These are phyloP conservation scores for Angomonas ambiguus DNA, from an alignment of 208 protist genomes.

Conservation along the genomic window DNA sequence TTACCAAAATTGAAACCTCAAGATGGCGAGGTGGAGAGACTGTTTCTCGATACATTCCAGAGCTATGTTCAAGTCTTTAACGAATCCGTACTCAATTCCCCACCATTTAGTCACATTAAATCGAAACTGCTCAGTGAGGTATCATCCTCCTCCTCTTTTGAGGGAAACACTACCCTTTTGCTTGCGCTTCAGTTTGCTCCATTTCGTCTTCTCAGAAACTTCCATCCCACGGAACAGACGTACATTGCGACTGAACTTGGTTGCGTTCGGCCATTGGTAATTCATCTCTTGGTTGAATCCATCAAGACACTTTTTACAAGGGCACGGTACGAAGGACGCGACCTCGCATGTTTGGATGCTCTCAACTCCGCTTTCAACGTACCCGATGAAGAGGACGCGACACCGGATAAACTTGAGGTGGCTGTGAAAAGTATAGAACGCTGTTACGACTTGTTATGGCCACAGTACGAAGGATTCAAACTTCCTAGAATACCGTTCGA, in stretches of 20 bases:
- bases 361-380: not conserved
- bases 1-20: no score
- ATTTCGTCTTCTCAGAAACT: slow-evolving; percentile 30
- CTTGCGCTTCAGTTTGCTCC: slow-evolving; percentile 38
- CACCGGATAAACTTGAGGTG: not conserved
- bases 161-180: slow-evolving; percentile 29
- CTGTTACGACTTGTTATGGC: slow-evolving; percentile 53
- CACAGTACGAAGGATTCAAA: slow-evolving; percentile 30
- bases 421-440: not conserved
- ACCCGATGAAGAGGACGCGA: not conserved
- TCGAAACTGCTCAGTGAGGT: slow-evolving; percentile 24
- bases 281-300: slow-evolving; percentile 41
- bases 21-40: slow-evolving; percentile 28
- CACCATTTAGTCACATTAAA: no score
- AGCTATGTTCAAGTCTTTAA: no score
- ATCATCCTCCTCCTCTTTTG: slow-evolving; percentile 42
- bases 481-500: slow-evolving; percentile 18
- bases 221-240: slow-evolving; percentile 45
- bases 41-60: no score
- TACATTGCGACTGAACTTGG: slow-evolving; percentile 72
- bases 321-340: slow-evolving; percentile 1
- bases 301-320: slow-evolving; percentile 15
- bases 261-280: slow-evolving; percentile 50
- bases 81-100: no score
- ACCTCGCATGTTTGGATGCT: not conserved